These are phyloP conservation scores for Zizania palustris DNA, from an alignment of 202 grass and related monocot genomes.

Conservation along the genomic window DNA sequence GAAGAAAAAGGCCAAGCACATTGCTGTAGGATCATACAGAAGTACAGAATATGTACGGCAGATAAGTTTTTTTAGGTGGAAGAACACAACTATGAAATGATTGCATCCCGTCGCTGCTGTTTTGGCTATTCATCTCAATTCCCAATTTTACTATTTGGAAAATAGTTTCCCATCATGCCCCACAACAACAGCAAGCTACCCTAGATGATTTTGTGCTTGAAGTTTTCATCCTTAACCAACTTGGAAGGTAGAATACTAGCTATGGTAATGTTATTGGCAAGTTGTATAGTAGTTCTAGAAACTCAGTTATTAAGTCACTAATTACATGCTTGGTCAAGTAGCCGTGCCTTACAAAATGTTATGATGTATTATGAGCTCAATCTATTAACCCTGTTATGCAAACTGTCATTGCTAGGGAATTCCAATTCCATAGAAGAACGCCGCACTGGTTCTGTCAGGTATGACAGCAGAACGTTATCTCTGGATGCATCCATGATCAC, in stretches of 20 bases:
- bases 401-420: no score
- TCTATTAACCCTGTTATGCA: not conserved
- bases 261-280: not conserved
- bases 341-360: not conserved
- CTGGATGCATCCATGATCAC: not conserved
- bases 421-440: no score
- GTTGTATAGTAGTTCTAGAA: slow-evolving; percentile 10
- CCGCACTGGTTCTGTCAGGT: no score
- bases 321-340: not conserved
- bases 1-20: not conserved
- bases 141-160: not conserved
- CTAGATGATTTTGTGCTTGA: not conserved
- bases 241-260: slow-evolving; percentile 1
- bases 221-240: not conserved
- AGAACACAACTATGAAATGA: not conserved
- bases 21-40: not conserved
- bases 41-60: not conserved
- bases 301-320: not conserved
- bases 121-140: not conserved
- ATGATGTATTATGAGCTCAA: not conserved
- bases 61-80: not conserved
- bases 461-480: not conserved
- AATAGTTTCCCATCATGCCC: not conserved
- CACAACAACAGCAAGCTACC: not conserved
- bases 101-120: not conserved